Base-by-base conservation (phyloP, 805 yeast genomes). In the Teunomyces barrocoloradensis region DNA sequence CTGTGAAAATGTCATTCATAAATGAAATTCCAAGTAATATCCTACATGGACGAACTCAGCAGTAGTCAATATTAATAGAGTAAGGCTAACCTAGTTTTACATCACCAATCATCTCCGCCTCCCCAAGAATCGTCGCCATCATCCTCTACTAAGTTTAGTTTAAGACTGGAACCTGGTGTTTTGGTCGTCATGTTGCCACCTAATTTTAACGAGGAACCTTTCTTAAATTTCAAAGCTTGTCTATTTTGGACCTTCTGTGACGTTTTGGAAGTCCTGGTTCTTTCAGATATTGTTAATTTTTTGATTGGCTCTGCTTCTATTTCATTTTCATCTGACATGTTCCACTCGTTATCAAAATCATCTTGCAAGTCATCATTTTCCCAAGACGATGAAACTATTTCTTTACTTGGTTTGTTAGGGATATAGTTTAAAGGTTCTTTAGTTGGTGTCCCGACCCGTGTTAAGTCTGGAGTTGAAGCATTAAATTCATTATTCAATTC, bases 401-500 rank as follows among this genome's bases (percentile, higher is more conserved):
- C 38, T 10, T 7, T 20, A 9, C 27, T 15, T 12, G 36, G 21
- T 9, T 33, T 20, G 6, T n/a, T n/a, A 13, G 33, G 11, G n/a
- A 29, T 30, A 6, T 34, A 41, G 34, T 42, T 42, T 20, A 49
- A 15, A n/a, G 53, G 50, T 37, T 54, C 42, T 3, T 42, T 27
- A 3, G 55, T 55, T 9, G 73, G 71, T 1, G 72, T 58, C 0
- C 62, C 54, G 0, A 55, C 58, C 20, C 67, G 48, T 5, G 67
- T 61, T 36, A 70, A 49, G 39, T 69, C 73, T 1, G 74, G 73
- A 2, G 74, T 69, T 1, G 74, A 68, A 10, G 51, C 48, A 48
- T 71, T 65, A 51, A 71, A 60, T 3, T 71, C 66, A n/a, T 65
- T 60, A 46, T 72, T 64, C 50, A 73, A 53, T 23, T 61, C 58